These are phyloP conservation scores for Coemansia sp. DNA, from an alignment of 192 early-diverging fungal species.

Conservation along the genomic window DNA sequence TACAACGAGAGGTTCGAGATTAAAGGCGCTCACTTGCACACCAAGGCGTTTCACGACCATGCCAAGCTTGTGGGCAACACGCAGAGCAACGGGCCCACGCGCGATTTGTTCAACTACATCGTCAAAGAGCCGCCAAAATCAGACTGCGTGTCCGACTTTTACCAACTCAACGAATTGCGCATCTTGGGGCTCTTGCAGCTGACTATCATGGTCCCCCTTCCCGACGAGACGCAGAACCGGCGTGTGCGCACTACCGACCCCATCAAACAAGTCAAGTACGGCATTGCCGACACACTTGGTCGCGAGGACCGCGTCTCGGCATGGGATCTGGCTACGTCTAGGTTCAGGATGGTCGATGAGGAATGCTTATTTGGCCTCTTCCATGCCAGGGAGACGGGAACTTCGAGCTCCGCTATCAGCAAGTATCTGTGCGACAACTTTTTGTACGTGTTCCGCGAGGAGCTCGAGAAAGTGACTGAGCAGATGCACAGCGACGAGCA, in stretches of 20 bases:
- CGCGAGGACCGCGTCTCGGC: slow-evolving; percentile 66
- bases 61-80: slow-evolving; percentile 40
- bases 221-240: slow-evolving; percentile 78
- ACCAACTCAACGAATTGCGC: slow-evolving; percentile 71
- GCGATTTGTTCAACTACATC: slow-evolving; percentile 48
- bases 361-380: slow-evolving; percentile 88
- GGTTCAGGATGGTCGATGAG: slow-evolving; percentile 80
- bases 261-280: slow-evolving; percentile 80
- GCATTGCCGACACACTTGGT: slow-evolving; percentile 81
- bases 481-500: slow-evolving; percentile 37
- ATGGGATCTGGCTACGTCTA: slow-evolving; percentile 84
- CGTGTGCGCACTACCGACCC: slow-evolving; percentile 84
- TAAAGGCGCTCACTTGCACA: slow-evolving; percentile 62
- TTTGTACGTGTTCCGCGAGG: slow-evolving; percentile 62
- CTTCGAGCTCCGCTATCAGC: slow-evolving; percentile 55
- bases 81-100: slow-evolving; percentile 25
- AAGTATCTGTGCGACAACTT: slow-evolving; percentile 73
- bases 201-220: slow-evolving; percentile 76
- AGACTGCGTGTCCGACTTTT: slow-evolving; percentile 68
- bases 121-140: slow-evolving; percentile 57
- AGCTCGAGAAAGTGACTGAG: slow-evolving; percentile 67
- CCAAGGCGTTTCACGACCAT: slow-evolving; percentile 52
- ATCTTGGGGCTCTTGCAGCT: slow-evolving; percentile 88
- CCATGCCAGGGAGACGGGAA: slow-evolving; percentile 63
- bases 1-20: slow-evolving; percentile 89